Conservation (phyloP, 257 asterid genomes). For the Solanum pennellii region DNA sequence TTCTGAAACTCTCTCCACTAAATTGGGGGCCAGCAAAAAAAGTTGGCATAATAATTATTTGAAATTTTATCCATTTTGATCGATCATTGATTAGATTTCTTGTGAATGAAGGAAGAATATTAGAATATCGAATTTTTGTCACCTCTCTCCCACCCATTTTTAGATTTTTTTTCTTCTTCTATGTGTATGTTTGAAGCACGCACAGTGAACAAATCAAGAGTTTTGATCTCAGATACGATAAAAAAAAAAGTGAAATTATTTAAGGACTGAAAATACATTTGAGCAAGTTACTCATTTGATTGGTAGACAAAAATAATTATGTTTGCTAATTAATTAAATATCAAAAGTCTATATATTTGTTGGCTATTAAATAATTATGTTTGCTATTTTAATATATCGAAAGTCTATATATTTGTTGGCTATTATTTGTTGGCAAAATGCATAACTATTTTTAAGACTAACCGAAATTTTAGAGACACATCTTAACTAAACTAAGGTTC, state of each 20-base stretch:
- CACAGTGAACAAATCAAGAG: background rate
- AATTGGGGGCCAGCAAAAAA: constrained; percentile 14
- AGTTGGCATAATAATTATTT: constrained; percentile 17
- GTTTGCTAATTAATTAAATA: background rate
- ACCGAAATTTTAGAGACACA: too few relatives aligned
- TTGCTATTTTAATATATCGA: too few relatives aligned
- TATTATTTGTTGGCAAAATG: too few relatives aligned
- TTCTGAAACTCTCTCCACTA: constrained; percentile 24
- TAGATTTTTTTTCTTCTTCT: background rate
- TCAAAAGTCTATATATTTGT: background rate
- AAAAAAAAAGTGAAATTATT: background rate
- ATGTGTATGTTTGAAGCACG: background rate
- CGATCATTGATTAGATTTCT: background rate
- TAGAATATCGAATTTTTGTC: background rate
- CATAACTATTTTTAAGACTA: too few relatives aligned
- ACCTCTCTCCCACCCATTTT: background rate
- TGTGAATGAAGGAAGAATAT: background rate
- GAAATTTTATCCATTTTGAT: constrained; percentile 6
- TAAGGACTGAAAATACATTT: background rate
- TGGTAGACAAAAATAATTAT: background rate
- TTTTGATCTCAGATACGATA: background rate
- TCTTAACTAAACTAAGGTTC: accelerated
- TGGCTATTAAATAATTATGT: background rate
- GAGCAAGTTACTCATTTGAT: background rate
- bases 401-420: too few relatives aligned